phyloP scores from a whole-genome alignment of 495 filamentous ascomycete genomes.

The Hypoxylon subgilvum region DNA sequence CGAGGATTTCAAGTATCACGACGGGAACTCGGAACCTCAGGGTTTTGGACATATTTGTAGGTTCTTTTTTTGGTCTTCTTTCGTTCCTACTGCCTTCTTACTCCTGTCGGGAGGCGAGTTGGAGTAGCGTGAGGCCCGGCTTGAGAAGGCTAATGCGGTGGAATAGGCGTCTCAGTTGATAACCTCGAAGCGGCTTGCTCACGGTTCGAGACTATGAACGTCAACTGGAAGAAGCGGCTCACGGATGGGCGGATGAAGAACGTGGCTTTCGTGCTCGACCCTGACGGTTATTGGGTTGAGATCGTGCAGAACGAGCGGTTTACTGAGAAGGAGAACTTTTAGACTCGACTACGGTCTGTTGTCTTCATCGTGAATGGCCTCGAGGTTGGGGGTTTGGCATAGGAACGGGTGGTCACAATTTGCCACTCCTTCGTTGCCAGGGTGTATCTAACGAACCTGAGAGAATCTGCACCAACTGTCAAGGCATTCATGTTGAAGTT shows the following conservation, averaged over 20 bases:
- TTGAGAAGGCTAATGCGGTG: slow-evolving; percentile 37
- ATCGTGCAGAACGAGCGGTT: slow-evolving; percentile 76
- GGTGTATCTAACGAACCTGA: no score
- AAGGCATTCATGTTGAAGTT: no score
- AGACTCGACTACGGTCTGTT: neutral
- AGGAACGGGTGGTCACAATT: no score
- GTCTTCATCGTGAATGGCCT: no score
- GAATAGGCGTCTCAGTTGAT: slow-evolving; percentile 79
- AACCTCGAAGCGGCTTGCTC: slow-evolving; percentile 83
- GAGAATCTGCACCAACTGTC: no score
- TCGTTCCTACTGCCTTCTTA: neutral
- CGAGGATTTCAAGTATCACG: slow-evolving; percentile 81
- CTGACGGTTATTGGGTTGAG: slow-evolving; percentile 93
- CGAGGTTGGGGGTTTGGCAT: no score
- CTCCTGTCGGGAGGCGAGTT: neutral
- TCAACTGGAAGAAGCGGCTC: slow-evolving; percentile 93
- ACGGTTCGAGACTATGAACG: slow-evolving; percentile 79
- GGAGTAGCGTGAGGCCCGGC: neutral
- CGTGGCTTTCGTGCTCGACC: slow-evolving; percentile 92
- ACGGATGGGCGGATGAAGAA: slow-evolving; percentile 92
- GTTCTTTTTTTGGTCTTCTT: slow-evolving; percentile 34
- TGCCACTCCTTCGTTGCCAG: no score
- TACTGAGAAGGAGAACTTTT: slow-evolving; percentile 60
- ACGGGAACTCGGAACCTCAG: slow-evolving; percentile 88
- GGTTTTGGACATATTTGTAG: slow-evolving; percentile 91